Evolutionary conservation across 345 rosid species (phyloP), one percentile per base, ranked within the genome.

Genomic region (Sisymbrium altissimum): DNA sequence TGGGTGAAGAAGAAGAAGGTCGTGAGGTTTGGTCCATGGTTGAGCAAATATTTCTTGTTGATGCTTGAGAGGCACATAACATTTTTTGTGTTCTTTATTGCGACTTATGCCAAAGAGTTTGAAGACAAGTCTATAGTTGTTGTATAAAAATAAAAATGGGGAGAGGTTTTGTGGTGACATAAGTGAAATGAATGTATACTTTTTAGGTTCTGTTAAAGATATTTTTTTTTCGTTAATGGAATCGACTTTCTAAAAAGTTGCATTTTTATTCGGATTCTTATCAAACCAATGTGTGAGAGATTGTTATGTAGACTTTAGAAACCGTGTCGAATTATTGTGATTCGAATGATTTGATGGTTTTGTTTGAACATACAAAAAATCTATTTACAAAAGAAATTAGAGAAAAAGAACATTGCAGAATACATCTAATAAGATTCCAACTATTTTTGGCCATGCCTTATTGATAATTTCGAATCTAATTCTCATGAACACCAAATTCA

Each of bases 11-110:
- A 48, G 85, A 71, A 55, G 85, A 67, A 46, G 89, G 81, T 32
- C 70, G 68, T 13, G 82, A 54, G 25, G 78, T 61, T 72, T 82
- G 86, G 29, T 85, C 86, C 83, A 83, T 78, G 23, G 57, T 66
- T 41, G 80, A 69, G 79, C 91, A 84, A 70, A 91, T 77, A 78
- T 89, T 85, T 18, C 91, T 87, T 63, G 97, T 14, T 69, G 79
- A 91, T 71, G 95, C 90, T 81, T 87, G 95, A 38, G 98, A 91
- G 15, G 86, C 86, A 76, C 79, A 61, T 25, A 76, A 69, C 75
- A 76, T 76, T 61, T 32, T 49, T 9, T 1, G 1, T 23, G 0
- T 29, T 3, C 27, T 41, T 30, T 4, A 18, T 19, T 52, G 14
- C 23, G 61, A 50, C 4, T 39, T 44, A 14, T 55, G 64, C n/a